Evolutionary conservation across 192 early-diverging fungal genomes (phyloP).

Genomic region (Anaeromyces robustus): DNA sequence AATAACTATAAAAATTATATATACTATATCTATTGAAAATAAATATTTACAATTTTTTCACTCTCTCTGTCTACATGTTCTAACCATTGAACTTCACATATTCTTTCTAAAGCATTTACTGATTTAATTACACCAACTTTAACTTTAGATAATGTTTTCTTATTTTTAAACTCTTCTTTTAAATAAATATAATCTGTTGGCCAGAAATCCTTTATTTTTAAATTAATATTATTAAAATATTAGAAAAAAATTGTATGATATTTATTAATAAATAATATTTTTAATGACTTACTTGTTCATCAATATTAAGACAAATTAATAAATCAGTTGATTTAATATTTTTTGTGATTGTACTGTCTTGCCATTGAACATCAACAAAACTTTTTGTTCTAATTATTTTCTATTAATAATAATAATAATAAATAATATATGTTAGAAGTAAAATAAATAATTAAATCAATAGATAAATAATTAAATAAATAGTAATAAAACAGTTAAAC

Average conservation of each 20-base stretch:
- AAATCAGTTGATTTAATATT: neutral
- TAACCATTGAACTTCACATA: neutral
- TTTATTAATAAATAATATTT: too few species aligned
- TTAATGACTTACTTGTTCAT: neutral
- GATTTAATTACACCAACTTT: neutral
- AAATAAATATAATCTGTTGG: neutral
- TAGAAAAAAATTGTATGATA: too few species aligned
- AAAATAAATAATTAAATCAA: too few species aligned
- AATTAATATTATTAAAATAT: too few species aligned
- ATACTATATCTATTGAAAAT: too few species aligned
- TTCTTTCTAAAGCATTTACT: neutral
- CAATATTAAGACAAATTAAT: neutral
- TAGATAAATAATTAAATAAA: too few species aligned
- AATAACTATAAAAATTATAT: too few species aligned
- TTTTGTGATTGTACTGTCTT: neutral
- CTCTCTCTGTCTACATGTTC: neutral
- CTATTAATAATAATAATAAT: neutral
- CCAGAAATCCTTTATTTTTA: neutral
- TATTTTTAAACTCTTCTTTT: neutral
- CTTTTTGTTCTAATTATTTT: neutral
- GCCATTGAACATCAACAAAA: neutral
- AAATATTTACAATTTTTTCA: neutral
- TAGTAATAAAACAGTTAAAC: too few species aligned
- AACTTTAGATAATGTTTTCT: neutral
- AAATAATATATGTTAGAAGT: too few species aligned